Conservation (phyloP, 768 basidiomycete species). For the Boletus subparvulus region DNA sequence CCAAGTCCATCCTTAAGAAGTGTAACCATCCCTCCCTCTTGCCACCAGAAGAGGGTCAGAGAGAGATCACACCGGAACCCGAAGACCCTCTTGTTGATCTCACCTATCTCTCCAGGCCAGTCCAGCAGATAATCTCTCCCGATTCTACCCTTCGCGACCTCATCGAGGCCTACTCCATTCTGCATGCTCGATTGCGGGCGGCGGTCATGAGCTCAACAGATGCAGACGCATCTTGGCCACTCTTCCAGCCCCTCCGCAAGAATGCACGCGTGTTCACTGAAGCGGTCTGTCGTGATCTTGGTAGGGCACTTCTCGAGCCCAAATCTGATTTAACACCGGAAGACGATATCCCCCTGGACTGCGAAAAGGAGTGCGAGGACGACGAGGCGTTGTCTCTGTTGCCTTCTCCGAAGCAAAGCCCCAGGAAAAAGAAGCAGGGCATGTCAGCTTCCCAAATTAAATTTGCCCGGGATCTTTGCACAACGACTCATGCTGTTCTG, state of each 20-base stretch:
- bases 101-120: slow-evolving; percentile 63
- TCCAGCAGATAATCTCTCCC: slow-evolving; percentile 54
- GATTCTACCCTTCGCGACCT: slow-evolving; percentile 54
- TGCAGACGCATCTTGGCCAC: slow-evolving; percentile 61
- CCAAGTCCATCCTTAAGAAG: slow-evolving; percentile 73
- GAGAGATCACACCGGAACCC: slow-evolving; percentile 79
- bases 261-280: slow-evolving; percentile 50
- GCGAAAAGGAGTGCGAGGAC: slow-evolving; percentile 24
- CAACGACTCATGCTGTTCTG: slow-evolving; percentile 67
- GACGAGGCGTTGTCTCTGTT: slow-evolving; percentile 37
- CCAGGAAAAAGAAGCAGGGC: slow-evolving; percentile 54
- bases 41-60: slow-evolving; percentile 42
- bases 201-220: slow-evolving; percentile 44
- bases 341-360: slow-evolving; percentile 26
- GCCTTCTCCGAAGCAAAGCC: slow-evolving; percentile 71
- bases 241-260: slow-evolving; percentile 69
- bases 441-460: slow-evolving; percentile 78
- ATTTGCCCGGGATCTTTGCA: slow-evolving; percentile 76
- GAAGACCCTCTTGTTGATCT: slow-evolving; percentile 61
- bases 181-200: slow-evolving; percentile 62
- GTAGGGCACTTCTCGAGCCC: slow-evolving; percentile 63
- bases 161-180: slow-evolving; percentile 71
- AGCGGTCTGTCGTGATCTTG: slow-evolving; percentile 68
- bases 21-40: slow-evolving; percentile 34
- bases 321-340: slow-evolving; percentile 17